Percentiles rank a stretch among this genome's conserved stretches.
Evolutionary conservation across 2,329 filamentous ascomycete genomes (phyloP).

Genomic region (Aspergillus candidus): DNA sequence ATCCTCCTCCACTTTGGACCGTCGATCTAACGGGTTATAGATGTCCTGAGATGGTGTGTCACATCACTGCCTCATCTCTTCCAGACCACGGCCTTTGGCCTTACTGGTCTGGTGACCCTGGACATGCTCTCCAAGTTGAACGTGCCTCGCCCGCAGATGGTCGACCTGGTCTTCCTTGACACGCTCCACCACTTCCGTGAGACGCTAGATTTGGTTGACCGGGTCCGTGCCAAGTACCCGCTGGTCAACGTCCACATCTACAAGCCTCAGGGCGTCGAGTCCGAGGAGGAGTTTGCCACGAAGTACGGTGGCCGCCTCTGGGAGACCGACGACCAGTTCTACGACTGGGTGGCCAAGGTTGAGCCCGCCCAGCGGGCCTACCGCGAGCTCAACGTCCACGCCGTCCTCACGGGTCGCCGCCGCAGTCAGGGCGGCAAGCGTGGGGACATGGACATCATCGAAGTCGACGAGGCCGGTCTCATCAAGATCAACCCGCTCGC

Average conservation of each 20-base stretch:
- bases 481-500: slow-evolving; percentile 98
- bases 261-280: slow-evolving; percentile 73
- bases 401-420: slow-evolving; percentile 85
- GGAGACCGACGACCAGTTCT: slow-evolving; percentile 79
- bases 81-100: slow-evolving; percentile 77
- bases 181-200: slow-evolving; percentile 77
- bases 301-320: slow-evolving; percentile 79
- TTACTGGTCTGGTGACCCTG: slow-evolving; percentile 73
- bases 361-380: slow-evolving; percentile 93
- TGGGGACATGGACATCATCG: slow-evolving; percentile 82
- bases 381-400: slow-evolving; percentile 75
- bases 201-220: slow-evolving; percentile 67
- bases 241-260: slow-evolving; percentile 78
- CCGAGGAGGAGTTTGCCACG: slow-evolving; percentile 68
- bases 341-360: slow-evolving; percentile 96
- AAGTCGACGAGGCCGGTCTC: slow-evolving; percentile 83
- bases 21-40: slow-evolving; percentile 35
- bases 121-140: slow-evolving; percentile 58
- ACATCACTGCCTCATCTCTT: slow-evolving; percentile 83
- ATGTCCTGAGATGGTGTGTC: slow-evolving; percentile 88
- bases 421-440: slow-evolving; percentile 90
- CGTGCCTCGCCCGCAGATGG: slow-evolving; percentile 44
- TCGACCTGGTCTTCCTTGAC: slow-evolving; percentile 66
- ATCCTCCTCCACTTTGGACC: slow-evolving; percentile 9
- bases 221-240: slow-evolving; percentile 69